Base-by-base conservation (phyloP, 1,284 basidiomycete genomes). In the Exobasidium cylindrosporum region DNA sequence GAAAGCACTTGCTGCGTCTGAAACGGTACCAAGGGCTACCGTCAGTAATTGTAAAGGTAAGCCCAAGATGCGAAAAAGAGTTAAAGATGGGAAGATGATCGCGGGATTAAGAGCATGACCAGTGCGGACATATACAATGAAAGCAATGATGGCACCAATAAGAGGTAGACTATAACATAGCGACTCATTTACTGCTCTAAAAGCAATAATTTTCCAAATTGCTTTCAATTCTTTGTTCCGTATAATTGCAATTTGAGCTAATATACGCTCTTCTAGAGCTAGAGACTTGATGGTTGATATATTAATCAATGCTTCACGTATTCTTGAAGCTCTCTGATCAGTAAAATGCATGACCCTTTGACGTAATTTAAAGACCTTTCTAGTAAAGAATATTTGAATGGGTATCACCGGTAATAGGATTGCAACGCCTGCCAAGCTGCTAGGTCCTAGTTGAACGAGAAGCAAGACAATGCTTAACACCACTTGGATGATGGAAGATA, bases 301-400 rank as follows among this genome's bases (percentile, higher is more conserved):
- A 31, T 72, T 69, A 21, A 68, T 66, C 11, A 79, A 65, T 26
- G 76, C 66, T 55, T 79, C 77, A 32, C 75, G 72, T 24, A 76
- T 77, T 44, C 67, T 68, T 57, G 74, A 74, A 44, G 71, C 65
- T 17, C 77, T 66, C 68, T 89, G 67, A 75, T 96, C 93, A 0
- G 93, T 97, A 90, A 90, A 97, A 2, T 82, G 79, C 90, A 96
- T 94, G 46, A 87, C 87, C 74, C 88, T 88, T 64, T 84, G 83
- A 17, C 93, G 86, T 53, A 89, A 78, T 2, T 76, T 80, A 78
- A 95, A 91, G 54, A 94, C 83, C 13, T 82, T 82, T 79, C 87
- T 89, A 88, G 95, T 90, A 52, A 87, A 84, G 60, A 82, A 74
- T 0, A 86, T 86, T 79, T 94, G 92, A 0, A 87, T 68, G 0